These are phyloP conservation scores for Aspergillus sp. DNA, from an alignment of 2,329 filamentous ascomycete species.

Conservation along the genomic window DNA sequence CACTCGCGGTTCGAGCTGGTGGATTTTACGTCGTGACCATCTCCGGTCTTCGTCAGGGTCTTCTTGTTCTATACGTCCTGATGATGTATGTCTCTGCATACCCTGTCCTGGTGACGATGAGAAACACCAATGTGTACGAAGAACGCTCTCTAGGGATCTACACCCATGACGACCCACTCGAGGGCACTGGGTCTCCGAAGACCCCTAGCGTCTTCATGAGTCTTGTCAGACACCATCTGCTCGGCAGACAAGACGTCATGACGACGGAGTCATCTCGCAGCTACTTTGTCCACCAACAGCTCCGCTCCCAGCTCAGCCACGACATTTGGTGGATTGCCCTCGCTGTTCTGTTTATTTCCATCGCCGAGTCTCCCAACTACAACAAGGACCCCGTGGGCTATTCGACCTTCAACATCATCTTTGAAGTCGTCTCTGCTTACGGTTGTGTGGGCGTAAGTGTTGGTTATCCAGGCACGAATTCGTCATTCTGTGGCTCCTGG, in stretches of 20 bases:
- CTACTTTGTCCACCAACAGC: slow-evolving; percentile 56
- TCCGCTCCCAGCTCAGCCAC: slow-evolving; percentile 64
- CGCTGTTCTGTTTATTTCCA: slow-evolving; percentile 59
- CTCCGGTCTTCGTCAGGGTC: slow-evolving; percentile 48
- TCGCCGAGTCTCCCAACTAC: slow-evolving; percentile 60
- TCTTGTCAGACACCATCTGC: slow-evolving; percentile 25
- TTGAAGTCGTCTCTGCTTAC: slow-evolving; percentile 51
- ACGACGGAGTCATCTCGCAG: slow-evolving; percentile 37
- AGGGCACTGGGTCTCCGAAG: slow-evolving; percentile 17
- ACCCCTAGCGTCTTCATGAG: slow-evolving; percentile 24
- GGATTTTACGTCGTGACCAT: slow-evolving; percentile 67
- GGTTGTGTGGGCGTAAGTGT: slow-evolving; percentile 62
- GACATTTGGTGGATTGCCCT: slow-evolving; percentile 67
- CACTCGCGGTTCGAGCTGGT: slow-evolving; percentile 60
- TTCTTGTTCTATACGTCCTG: slow-evolving; percentile 35
- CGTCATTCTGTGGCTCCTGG: slow-evolving; percentile 57
- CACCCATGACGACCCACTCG: slow-evolving; percentile 29
- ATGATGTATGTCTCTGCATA: slow-evolving; percentile 42
- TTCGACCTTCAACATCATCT: slow-evolving; percentile 59
- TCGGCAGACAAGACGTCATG: slow-evolving; percentile 20
- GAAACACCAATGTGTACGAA: slow-evolving; percentile 71
- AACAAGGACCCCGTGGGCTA: slow-evolving; percentile 51
- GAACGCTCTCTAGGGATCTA: slow-evolving; percentile 61
- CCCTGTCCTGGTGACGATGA: slow-evolving; percentile 36
- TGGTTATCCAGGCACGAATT: slow-evolving; percentile 54